Evolutionary conservation across 2,329 filamentous ascomycete genomes (phyloP), one percentile per base, ranked within the genome.

Genomic region (Lachnellula cervina): DNA sequence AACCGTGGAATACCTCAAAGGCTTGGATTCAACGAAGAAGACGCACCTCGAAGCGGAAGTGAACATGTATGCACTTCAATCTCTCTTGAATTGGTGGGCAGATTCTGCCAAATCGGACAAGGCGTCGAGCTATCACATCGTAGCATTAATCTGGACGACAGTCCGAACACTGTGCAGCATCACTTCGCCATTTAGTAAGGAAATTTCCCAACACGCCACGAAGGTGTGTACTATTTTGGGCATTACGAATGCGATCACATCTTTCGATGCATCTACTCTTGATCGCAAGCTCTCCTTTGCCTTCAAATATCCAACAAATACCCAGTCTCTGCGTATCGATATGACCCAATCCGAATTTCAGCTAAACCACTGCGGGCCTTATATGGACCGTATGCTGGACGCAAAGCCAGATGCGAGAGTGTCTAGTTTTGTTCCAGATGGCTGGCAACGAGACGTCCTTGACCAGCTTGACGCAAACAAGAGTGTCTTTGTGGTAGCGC

Each of bases 401-500:
- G 84, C 87, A 0, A 75, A 74, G 13, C 79, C 82, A 0, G 89
- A 92, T 67, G 59, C 75, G n/a, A 80, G 89, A 57, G 87, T 90
- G 0, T 69, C 73, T 5, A 77, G 78, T 1, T 93, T 93, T 66
- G 72, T 84, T 4, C 88, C 89, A 1, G 88, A 93, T 72, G 81
- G 79, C 3, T 93, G 88, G 89, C 88, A 93, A 70, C 75, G 86
- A 54, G 76, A 82, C 38, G 88, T 92, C 0, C 76, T 93, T 0
- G 86, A 93, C 59, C 80, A 82, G 40, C 84, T 92, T 38, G 88
- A 93, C 68, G 77, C 77, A 0, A 76, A 87, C 52, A 80, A 84
- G 60, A 90, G 86, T 62, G 73, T 90, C 0, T 84, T 92, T 56
- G 86, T 90, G 0, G 83, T 92, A 8, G 88, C 88, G 0, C 88